Conservation (phyloP, 2,329 filamentous ascomycete species). For the Trichophyton mentagrophytes region DNA sequence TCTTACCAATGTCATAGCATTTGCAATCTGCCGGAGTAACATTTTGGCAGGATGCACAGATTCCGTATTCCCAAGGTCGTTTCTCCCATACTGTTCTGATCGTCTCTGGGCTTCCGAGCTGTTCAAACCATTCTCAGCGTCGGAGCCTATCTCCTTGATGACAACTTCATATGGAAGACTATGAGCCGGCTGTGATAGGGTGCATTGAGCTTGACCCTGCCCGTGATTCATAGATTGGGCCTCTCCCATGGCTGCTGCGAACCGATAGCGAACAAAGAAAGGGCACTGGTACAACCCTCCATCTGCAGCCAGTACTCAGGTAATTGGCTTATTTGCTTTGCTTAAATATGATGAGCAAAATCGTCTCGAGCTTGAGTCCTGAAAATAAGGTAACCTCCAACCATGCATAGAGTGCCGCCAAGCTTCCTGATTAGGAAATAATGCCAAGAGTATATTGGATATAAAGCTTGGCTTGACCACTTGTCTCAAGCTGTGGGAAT, state of each 20-base stretch:
- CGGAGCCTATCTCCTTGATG: slow-evolving; percentile 42
- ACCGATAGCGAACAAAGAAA: neutral
- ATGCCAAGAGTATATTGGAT: neutral
- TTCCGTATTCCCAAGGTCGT: slow-evolving; percentile 50
- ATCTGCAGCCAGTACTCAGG: neutral
- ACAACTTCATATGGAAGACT: slow-evolving; percentile 43
- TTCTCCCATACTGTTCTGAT: slow-evolving; percentile 46
- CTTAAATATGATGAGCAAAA: too few species aligned
- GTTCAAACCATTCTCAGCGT: slow-evolving; percentile 46
- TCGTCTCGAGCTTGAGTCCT: neutral
- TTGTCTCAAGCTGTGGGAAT: neutral
- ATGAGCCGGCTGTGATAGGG: slow-evolving; percentile 51
- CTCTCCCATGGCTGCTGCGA: neutral
- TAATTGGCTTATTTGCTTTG: too few species aligned
- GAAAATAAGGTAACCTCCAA: neutral
- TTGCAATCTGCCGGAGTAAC: slow-evolving; percentile 50
- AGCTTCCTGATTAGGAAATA: slow-evolving; percentile 1
- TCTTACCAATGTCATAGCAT: slow-evolving; percentile 52
- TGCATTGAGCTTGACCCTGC: slow-evolving; percentile 15
- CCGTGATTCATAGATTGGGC: neutral
- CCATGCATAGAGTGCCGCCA: slow-evolving; percentile 1
- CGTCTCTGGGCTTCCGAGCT: slow-evolving; percentile 42
- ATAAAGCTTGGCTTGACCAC: neutral
- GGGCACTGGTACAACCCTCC: neutral
- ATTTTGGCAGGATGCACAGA: slow-evolving; percentile 38